Percentiles rank a stretch among this genome's conserved stretches.
Conservation (phyloP, 306 rosid species). For the Ormosia emarginata region DNA sequence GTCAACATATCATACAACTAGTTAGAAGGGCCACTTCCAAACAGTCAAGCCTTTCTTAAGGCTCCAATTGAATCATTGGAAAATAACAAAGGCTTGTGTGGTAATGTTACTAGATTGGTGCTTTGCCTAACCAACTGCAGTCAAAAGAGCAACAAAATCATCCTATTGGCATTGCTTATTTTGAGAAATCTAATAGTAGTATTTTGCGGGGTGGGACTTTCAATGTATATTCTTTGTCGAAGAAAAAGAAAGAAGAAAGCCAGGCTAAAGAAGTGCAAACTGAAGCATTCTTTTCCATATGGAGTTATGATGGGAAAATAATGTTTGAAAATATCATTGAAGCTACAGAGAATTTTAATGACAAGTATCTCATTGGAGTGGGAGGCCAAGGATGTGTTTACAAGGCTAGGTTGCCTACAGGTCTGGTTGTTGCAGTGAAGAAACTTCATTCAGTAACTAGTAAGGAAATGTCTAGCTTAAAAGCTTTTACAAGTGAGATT, state of each 20-base stretch:
- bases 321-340: slow-evolving; percentile 28
- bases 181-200: neutral
- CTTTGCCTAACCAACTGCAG: slow-evolving; percentile 3
- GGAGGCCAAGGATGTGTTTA: slow-evolving; percentile 37
- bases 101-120: slow-evolving; percentile 16
- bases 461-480: slow-evolving; percentile 12
- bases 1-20: slow-evolving; percentile 37
- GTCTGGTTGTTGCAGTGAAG: slow-evolving; percentile 34
- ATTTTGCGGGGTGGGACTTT: slow-evolving; percentile 12
- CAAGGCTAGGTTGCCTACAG: slow-evolving; percentile 11
- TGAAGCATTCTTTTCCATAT: slow-evolving; percentile 8
- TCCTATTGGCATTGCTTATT: neutral
- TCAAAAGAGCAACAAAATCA: neutral
- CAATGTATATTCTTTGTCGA: neutral
- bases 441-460: slow-evolving; percentile 21
- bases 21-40: slow-evolving; percentile 36
- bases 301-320: slow-evolving; percentile 31
- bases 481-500: slow-evolving; percentile 29
- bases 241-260: neutral
- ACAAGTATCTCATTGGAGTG: slow-evolving; percentile 24
- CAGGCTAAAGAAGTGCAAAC: neutral
- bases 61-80: slow-evolving; percentile 16
- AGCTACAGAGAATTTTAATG: slow-evolving; percentile 28
- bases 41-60: slow-evolving; percentile 13
- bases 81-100: slow-evolving; percentile 33